Conservation (phyloP, 192 early-diverging fungal species). For the Umbelopsis sp. region DNA sequence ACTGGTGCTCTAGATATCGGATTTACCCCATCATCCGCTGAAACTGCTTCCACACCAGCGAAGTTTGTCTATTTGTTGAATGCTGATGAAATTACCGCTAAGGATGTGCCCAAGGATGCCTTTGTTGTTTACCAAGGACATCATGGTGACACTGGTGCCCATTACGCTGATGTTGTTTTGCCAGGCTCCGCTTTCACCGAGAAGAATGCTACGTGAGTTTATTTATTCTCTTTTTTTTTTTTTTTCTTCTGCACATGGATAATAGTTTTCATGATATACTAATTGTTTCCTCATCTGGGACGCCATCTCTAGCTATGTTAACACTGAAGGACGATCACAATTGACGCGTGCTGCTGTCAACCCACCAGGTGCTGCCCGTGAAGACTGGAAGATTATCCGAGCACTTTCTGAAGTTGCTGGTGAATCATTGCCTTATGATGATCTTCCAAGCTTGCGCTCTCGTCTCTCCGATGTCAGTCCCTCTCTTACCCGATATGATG, state of each 20-base stretch:
- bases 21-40: slow-evolving; percentile 65
- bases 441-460: slow-evolving; percentile 76
- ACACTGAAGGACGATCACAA: slow-evolving; percentile 96
- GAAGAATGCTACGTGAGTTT: slow-evolving; percentile 76
- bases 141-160: slow-evolving; percentile 96
- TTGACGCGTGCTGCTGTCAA: slow-evolving; percentile 90
- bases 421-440: slow-evolving; percentile 86
- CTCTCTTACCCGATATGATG: slow-evolving; percentile 74
- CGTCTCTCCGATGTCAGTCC: slow-evolving; percentile 90
- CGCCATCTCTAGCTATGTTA: slow-evolving; percentile 77
- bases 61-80: slow-evolving; percentile 92
- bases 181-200: slow-evolving; percentile 97
- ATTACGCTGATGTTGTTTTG: slow-evolving; percentile 93
- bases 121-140: slow-evolving; percentile 99
- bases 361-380: slow-evolving; percentile 86
- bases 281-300: not conserved
- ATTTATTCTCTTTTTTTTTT: not conserved
- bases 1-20: slow-evolving; percentile 92
- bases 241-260: not conserved
- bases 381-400: slow-evolving; percentile 99
- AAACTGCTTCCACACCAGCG: slow-evolving; percentile 33
- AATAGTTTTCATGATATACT: not conserved
- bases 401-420: slow-evolving; percentile 93
- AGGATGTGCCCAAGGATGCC: slow-evolving; percentile 81
- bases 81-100: slow-evolving; percentile 82